phyloP scores from a whole-genome alignment of 2,329 filamentous ascomycete genomes.

The Diaporthe aspalathi region DNA sequence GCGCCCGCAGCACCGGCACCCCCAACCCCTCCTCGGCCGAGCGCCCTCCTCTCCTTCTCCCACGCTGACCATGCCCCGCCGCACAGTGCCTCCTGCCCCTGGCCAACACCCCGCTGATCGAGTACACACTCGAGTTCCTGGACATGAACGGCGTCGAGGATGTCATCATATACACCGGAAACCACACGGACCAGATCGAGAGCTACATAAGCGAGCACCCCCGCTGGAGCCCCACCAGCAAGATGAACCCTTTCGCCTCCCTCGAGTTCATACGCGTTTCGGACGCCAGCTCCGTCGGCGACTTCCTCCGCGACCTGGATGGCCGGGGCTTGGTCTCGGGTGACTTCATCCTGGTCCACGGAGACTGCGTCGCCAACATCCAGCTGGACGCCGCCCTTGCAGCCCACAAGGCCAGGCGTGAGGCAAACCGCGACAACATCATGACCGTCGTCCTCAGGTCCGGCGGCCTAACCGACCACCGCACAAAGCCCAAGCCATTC shows the following conservation, averaged over 20 bases:
- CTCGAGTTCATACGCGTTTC: constrained; percentile 87
- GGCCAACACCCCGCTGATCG: constrained; percentile 93
- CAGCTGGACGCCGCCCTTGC: constrained; percentile 83
- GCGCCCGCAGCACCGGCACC: not conserved
- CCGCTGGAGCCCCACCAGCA: constrained; percentile 71
- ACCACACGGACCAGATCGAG: constrained; percentile 88
- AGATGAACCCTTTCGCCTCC: constrained; percentile 75
- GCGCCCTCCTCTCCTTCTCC: not conserved
- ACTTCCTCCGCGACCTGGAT: constrained; percentile 94
- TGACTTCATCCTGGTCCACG: constrained; percentile 93
- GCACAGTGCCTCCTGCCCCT: constrained; percentile 88
- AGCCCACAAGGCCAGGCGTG: constrained; percentile 82
- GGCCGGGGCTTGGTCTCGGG: constrained; percentile 84
- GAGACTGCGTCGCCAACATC: constrained; percentile 91
- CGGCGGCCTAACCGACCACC: constrained; percentile 75
- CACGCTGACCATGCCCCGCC: constrained; percentile 37
- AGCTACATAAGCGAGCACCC: constrained; percentile 83
- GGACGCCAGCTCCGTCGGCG: constrained; percentile 86
- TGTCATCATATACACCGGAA: constrained; percentile 90
- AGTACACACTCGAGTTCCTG: constrained; percentile 97
- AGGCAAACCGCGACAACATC: constrained; percentile 91
- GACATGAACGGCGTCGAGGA: constrained; percentile 96
- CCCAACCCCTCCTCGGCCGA: constrained; percentile 10
- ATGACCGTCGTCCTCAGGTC: constrained; percentile 95
- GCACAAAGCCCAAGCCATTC: constrained; percentile 80